These are phyloP conservation scores for Rhododendron kiyosumense DNA, from an alignment of 148 eudicot species.

Conservation along the genomic window DNA sequence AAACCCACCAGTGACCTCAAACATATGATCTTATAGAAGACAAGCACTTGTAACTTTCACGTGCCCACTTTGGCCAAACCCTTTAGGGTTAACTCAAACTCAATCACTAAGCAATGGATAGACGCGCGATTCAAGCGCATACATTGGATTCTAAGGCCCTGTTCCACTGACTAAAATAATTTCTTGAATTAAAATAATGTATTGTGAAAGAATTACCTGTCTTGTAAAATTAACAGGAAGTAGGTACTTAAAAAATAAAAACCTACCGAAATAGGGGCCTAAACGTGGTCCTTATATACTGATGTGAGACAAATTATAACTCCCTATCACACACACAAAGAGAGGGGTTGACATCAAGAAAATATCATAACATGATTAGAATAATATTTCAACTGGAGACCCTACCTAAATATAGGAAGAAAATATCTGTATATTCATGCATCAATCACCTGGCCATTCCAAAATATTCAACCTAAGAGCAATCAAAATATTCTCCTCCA, in stretches of 20 bases:
- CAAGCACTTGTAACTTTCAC: no score
- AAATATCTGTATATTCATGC: conserved; percentile 5
- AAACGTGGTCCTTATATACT: background rate
- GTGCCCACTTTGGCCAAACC: no score
- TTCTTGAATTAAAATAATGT: no score
- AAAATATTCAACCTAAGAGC: background rate
- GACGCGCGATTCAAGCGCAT: background rate
- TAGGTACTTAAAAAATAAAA: no score
- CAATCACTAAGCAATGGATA: background rate
- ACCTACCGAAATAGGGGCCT: no score
- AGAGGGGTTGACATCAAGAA: background rate
- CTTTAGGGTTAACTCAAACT: no score
- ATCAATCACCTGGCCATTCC: conserved; percentile 4
- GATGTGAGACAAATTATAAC: background rate
- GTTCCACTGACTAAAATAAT: no score
- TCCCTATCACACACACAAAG: background rate
- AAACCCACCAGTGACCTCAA: no score
- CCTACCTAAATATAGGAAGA: conserved; percentile 8
- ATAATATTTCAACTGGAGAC: background rate
- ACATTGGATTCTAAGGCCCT: background rate
- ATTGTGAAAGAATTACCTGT: no score
- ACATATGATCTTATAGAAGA: no score
- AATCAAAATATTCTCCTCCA: conserved; percentile 10
- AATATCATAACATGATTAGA: background rate
- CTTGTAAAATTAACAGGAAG: no score